Evolutionary conservation across 768 basidiomycete species (phyloP).

Genomic region (Suillus plorans): DNA sequence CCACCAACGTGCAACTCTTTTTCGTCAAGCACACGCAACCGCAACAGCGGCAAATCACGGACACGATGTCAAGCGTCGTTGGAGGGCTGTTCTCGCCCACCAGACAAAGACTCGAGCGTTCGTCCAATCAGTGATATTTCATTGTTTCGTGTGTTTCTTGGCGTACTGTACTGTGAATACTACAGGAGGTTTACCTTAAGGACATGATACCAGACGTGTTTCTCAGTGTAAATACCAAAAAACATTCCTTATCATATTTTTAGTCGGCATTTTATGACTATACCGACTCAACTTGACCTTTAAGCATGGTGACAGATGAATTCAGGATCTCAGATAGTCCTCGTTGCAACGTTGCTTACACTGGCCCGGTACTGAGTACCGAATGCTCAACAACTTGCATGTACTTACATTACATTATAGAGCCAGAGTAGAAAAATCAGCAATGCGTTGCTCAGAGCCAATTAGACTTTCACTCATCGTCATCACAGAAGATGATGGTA

Average conservation of each 20-base stretch:
- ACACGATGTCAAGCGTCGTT: constrained; percentile 78
- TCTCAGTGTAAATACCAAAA: background rate
- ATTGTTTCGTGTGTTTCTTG: background rate
- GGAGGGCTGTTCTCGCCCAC: constrained; percentile 66
- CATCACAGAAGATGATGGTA: background rate
- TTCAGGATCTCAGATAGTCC: background rate
- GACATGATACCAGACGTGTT: background rate
- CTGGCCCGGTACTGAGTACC: background rate
- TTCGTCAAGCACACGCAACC: constrained; percentile 83
- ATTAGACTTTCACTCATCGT: background rate
- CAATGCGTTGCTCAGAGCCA: background rate
- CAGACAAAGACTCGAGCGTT: constrained; percentile 27
- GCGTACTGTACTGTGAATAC: background rate
- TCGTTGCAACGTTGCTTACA: background rate
- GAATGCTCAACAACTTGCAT: background rate
- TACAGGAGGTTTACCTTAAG: background rate
- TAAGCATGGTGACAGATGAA: background rate
- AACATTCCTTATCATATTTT: background rate
- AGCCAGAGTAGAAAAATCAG: background rate
- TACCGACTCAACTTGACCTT: background rate
- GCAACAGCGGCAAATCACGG: constrained; percentile 70
- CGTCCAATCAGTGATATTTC: constrained; percentile 11
- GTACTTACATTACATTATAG: background rate
- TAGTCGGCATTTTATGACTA: background rate
- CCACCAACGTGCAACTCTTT: constrained; percentile 86